These are phyloP conservation scores for Eruca vesicaria DNA, from an alignment of 441 rosid species.

Conservation along the genomic window DNA sequence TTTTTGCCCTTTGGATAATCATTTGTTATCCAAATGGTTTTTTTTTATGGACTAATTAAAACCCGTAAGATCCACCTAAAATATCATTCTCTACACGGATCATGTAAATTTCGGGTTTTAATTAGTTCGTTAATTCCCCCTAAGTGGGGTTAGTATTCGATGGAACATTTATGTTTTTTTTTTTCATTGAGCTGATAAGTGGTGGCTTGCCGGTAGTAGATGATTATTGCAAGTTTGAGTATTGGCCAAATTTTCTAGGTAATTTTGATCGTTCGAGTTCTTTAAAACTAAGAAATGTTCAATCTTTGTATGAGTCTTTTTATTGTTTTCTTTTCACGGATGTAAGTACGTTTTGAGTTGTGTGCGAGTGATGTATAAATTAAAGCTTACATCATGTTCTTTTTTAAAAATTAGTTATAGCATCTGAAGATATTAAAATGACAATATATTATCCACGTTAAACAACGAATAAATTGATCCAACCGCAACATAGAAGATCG, in stretches of 20 bases:
- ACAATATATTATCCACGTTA: not conserved
- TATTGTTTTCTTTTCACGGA: slow-evolving; percentile 1
- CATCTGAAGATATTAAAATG: not conserved
- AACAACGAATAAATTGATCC: not conserved
- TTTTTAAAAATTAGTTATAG: not conserved
- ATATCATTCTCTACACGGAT: slow-evolving; percentile 24
- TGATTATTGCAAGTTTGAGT: slow-evolving; percentile 23
- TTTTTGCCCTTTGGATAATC: slow-evolving; percentile 37
- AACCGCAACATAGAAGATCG: not conserved
- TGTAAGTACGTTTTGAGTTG: slow-evolving; percentile 21
- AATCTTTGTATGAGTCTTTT: slow-evolving; percentile 12
- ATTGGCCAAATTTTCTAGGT: slow-evolving; percentile 4
- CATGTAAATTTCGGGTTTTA: slow-evolving; percentile 31
- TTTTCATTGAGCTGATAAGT: slow-evolving; percentile 25
- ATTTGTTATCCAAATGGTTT: slow-evolving; percentile 26
- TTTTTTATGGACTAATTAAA: slow-evolving; percentile 28
- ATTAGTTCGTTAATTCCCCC: slow-evolving; percentile 18
- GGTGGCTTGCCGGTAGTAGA: slow-evolving; percentile 9
- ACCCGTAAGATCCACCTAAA: slow-evolving; percentile 24
- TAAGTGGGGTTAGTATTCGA: slow-evolving; percentile 18
- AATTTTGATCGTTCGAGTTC: slow-evolving; percentile 29
- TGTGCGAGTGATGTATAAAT: slow-evolving; percentile 19
- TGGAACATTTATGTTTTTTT: not conserved
- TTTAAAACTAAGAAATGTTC: slow-evolving; percentile 33
- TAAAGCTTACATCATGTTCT: not conserved